Conservation (phyloP, 352 stramenopile genomes). For the Globisporangium nunn region DNA sequence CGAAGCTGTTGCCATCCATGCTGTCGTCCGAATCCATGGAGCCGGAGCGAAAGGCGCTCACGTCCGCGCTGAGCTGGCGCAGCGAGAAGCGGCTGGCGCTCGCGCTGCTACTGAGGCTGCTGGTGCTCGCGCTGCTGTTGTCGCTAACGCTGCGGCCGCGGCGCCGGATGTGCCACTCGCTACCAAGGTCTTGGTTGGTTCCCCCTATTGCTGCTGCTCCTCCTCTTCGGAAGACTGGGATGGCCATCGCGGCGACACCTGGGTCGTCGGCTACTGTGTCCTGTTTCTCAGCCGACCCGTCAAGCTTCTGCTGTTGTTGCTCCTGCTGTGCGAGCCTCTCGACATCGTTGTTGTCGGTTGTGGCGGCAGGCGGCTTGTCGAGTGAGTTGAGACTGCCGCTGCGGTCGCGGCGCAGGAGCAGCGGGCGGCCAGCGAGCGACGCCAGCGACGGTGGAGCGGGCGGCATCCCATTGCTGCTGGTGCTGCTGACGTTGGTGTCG, state of each 20-base stretch:
- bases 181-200: constrained; percentile 13
- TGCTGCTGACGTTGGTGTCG: not conserved
- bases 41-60: constrained; percentile 13
- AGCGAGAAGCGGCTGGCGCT: constrained; percentile 25
- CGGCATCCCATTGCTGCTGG: not conserved
- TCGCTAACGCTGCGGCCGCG: constrained; percentile 47
- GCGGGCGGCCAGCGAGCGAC: constrained; percentile 1
- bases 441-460: not conserved
- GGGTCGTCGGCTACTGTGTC: not conserved
- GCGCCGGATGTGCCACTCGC: constrained; percentile 30
- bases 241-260: constrained; percentile 15
- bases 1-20: constrained; percentile 21
- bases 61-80: constrained; percentile 30
- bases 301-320: not conserved
- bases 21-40: constrained; percentile 36
- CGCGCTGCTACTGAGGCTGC: constrained; percentile 20
- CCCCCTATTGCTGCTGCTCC: not conserved
- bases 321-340: not conserved
- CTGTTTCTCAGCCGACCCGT: not conserved
- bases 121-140: constrained; percentile 59
- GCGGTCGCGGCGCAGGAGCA: constrained; percentile 7
- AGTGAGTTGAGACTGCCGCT: constrained; percentile 14
- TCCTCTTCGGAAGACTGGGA: constrained; percentile 46
- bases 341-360: not conserved
- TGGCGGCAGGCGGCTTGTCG: constrained; percentile 1